Base-by-base conservation (phyloP, 2,329 filamentous ascomycete genomes). In the Colletotrichum lupini region DNA sequence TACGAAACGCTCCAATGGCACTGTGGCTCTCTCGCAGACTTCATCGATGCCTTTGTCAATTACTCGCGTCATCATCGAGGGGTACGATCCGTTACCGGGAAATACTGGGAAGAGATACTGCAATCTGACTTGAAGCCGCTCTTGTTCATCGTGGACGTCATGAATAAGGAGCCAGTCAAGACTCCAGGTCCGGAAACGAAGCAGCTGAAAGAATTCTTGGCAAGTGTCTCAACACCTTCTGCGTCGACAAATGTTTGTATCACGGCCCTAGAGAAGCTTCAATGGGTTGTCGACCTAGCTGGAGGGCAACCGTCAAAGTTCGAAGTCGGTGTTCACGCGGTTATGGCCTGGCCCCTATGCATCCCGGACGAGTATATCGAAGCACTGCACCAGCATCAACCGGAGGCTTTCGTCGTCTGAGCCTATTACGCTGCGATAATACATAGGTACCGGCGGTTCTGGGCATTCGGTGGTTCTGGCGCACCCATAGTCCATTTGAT, bases 391-490 rank as follows among this genome's bases (percentile, higher is more conserved):
- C 72, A 77, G 28, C 79, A 80, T 46, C 75, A 78, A 6, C 82
- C 83, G 0, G 85, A 87, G 74, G 85, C 85, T 1, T 68, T 84
- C 30, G 78, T 79, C 1, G 76, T 83, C 1, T 72, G 87, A 5
- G 82, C 81, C 2, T 84, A 84, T 73, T 87, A 85, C 75, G 85
- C 83, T 5, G 79, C 84, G 5, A 76, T 85, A 12, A 72, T 87
- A 35, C 82, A 87, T 73, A 76, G 76, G 19, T 77, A 75, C 42
- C 77, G 79, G 16, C 64, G 77, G 1, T 79, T 77, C 22, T 85
- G 83, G 83, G 76, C 82, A 35, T 77, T 84, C 63, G 77, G 78
- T 5, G 77, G 78, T 62, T 78, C 79, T 2, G 82, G 82, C 1
- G 77, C 78, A 0, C 77, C 77, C 56, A 58, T 84, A 49, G 77